A percentile compares a stretch with the other conserved stretches of the same genome.
Conservation (phyloP, 1,284 basidiomycete genomes). For the Apiotrichum laibachii region DNA sequence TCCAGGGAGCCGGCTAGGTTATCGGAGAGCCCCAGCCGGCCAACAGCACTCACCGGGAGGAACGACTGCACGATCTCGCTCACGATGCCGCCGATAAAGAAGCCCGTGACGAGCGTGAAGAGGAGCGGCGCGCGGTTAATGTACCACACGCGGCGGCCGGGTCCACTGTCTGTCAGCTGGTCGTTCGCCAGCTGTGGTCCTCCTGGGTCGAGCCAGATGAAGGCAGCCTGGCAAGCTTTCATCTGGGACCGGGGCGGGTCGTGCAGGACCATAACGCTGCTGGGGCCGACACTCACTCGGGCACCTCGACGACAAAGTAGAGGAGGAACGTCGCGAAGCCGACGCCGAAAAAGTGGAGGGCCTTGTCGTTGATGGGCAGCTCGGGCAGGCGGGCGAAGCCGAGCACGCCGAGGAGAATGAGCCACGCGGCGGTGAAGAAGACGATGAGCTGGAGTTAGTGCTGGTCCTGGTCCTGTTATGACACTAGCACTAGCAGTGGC, state of each 20-base stretch:
- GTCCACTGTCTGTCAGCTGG: conserved; percentile 25
- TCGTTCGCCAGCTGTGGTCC: too few relatives aligned
- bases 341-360: conserved; percentile 50
- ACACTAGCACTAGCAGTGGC: too few relatives aligned
- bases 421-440: conserved; percentile 46
- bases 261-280: too few relatives aligned
- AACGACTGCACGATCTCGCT: conserved; percentile 47
- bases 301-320: conserved; percentile 49
- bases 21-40: too few relatives aligned
- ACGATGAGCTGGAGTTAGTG: conserved; percentile 37
- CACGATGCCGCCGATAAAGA: conserved; percentile 47
- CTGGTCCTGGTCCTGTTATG: neutral
- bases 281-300: conserved; percentile 37
- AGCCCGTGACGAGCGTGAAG: conserved; percentile 37
- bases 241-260: too few relatives aligned
- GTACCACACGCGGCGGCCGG: conserved; percentile 47
- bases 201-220: too few relatives aligned
- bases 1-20: too few relatives aligned
- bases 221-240: too few relatives aligned
- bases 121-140: conserved; percentile 48
- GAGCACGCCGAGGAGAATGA: conserved; percentile 44
- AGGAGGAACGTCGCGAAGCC: conserved; percentile 49
- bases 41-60: conserved; percentile 47
- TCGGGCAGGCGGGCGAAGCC: conserved; percentile 47
- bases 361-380: conserved; percentile 50